Percentiles rank a stretch among this genome's conserved stretches.
These are phyloP conservation scores for Trichoderma simmonsii DNA, from an alignment of 2,329 filamentous ascomycete species.

Conservation along the genomic window DNA sequence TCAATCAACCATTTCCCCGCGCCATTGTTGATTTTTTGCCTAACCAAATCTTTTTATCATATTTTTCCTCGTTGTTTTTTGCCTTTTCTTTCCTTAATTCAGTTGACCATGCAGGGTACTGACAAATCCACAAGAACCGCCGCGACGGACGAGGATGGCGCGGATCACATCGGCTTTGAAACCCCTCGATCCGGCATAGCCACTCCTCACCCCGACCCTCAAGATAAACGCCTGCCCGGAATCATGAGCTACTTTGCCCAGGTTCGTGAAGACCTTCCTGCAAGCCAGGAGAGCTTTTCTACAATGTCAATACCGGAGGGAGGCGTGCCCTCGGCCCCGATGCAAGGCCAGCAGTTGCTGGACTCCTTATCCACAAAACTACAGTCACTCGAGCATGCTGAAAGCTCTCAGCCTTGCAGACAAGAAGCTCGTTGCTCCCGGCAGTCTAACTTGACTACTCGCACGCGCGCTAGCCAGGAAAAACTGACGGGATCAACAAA, in stretches of 20 bases:
- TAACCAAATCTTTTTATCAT: constrained; percentile 28
- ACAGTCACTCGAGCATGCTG: constrained; percentile 28
- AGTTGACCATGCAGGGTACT: constrained; percentile 45
- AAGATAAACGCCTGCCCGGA: constrained; percentile 91
- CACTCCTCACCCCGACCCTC: constrained; percentile 88
- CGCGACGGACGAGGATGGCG: constrained; percentile 64
- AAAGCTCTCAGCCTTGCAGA: constrained; percentile 28
- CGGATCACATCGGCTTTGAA: constrained; percentile 77
- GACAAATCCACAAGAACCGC: constrained; percentile 54
- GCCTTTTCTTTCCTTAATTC: constrained; percentile 25
- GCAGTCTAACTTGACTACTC: constrained; percentile 9
- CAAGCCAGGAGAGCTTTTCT: constrained; percentile 38
- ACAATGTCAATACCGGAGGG: constrained; percentile 40
- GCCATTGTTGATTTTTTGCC: constrained; percentile 17
- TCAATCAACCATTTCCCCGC: constrained; percentile 22
- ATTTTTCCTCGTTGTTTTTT: background rate
- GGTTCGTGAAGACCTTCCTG: constrained; percentile 88
- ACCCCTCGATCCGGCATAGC: constrained; percentile 87
- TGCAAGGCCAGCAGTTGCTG: constrained; percentile 22
- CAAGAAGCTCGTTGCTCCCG: constrained; percentile 18
- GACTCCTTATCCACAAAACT: constrained; percentile 33
- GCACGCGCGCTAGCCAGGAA: constrained; percentile 16
- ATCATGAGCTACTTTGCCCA: constrained; percentile 98
- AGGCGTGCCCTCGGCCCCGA: constrained; percentile 25
- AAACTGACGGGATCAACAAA: constrained; percentile 41